These are phyloP conservation scores for Cutaneotrichosporon cyanovorans DNA, from an alignment of 1,284 basidiomycete genomes.

Conservation along the genomic window DNA sequence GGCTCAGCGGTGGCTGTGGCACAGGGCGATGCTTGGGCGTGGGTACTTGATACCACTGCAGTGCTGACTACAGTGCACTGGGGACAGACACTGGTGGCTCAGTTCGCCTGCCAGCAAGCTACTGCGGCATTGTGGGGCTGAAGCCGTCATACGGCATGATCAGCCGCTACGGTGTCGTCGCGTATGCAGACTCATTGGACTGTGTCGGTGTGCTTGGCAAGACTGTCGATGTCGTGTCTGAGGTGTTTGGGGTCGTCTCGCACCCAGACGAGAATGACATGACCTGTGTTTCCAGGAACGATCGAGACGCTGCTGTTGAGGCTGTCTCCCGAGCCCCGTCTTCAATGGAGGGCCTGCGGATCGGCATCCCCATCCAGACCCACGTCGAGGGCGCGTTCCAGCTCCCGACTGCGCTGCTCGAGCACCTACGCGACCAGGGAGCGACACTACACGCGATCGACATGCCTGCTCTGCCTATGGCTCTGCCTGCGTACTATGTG, in stretches of 20 bases:
- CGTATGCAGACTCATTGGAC: constrained; percentile 90
- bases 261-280: constrained; percentile 68
- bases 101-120: constrained; percentile 82
- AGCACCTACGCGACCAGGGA: constrained; percentile 54
- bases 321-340: not conserved
- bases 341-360: constrained; percentile 21
- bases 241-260: constrained; percentile 60
- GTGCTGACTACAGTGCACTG: constrained; percentile 57
- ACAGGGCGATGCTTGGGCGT: constrained; percentile 69
- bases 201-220: constrained; percentile 77
- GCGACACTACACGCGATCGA: constrained; percentile 67
- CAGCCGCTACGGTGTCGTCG: constrained; percentile 84
- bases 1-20: constrained; percentile 50
- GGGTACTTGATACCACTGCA: constrained; percentile 32
- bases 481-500: constrained; percentile 90
- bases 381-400: constrained; percentile 20
- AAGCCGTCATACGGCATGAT: constrained; percentile 93
- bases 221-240: constrained; percentile 50
- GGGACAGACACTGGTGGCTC: constrained; percentile 96
- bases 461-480: constrained; percentile 67
- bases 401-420: constrained; percentile 45
- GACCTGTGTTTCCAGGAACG: constrained; percentile 55
- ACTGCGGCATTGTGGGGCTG: constrained; percentile 83
- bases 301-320: constrained; percentile 36
- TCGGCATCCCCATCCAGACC: constrained; percentile 33